Evolutionary conservation across 1,284 basidiomycete species (phyloP).

Genomic region (Boletus calvinii): DNA sequence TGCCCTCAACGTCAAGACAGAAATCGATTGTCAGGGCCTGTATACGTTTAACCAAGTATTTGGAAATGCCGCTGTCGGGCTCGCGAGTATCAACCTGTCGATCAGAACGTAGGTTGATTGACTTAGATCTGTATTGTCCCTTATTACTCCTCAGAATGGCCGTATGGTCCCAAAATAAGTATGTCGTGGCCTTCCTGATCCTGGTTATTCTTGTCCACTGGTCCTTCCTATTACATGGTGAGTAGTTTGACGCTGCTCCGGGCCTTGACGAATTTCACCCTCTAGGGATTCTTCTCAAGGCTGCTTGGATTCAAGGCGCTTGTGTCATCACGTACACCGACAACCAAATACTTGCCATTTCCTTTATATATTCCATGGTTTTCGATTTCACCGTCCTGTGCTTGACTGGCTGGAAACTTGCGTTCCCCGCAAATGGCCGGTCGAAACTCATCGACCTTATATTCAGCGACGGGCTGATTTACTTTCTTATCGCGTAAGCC

Average conservation of each 20-base stretch:
- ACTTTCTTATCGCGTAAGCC: conserved; percentile 70
- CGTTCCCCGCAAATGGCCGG: conserved; percentile 39
- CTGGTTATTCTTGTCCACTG: conserved; percentile 70
- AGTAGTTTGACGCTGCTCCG: conserved; percentile 5
- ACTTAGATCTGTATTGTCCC: background rate
- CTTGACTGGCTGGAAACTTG: conserved; percentile 62
- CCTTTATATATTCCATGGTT: conserved; percentile 70
- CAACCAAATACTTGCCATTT: conserved; percentile 56
- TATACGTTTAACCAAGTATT: conserved; percentile 74
- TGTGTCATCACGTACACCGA: conserved; percentile 58
- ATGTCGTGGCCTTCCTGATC: conserved; percentile 54
- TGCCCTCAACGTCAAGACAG: conserved; percentile 33
- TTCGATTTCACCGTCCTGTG: conserved; percentile 66
- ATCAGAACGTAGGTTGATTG: conserved; percentile 59
- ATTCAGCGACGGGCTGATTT: conserved; percentile 69
- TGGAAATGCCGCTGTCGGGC: conserved; percentile 69
- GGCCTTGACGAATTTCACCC: conserved; percentile 1
- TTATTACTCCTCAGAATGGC: conserved; percentile 52
- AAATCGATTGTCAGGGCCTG: conserved; percentile 40
- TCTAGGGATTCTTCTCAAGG: conserved; percentile 59
- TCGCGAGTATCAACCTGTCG: conserved; percentile 78
- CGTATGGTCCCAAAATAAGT: conserved; percentile 63
- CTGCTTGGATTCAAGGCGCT: conserved; percentile 49
- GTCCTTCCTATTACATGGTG: conserved; percentile 74
- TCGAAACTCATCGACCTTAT: conserved; percentile 63